A percentile compares a stretch with the other conserved stretches of the same genome.
These are phyloP conservation scores for Haplosporangium gracile DNA, from an alignment of 192 early-diverging fungal species.

Conservation along the genomic window DNA sequence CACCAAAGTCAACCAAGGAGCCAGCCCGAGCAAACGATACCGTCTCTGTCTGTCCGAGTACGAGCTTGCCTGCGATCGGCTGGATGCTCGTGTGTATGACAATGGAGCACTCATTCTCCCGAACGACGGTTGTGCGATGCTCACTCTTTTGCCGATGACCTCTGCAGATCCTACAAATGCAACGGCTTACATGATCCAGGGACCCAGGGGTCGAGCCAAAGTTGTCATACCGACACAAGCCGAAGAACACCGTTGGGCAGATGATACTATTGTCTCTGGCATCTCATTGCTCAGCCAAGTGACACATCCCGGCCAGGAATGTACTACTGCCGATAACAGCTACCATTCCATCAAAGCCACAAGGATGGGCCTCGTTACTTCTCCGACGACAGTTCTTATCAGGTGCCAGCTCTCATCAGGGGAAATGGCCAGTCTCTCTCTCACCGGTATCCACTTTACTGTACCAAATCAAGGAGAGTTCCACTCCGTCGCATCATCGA, in stretches of 20 bases:
- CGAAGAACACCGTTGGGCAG: neutral
- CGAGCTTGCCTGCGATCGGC: conserved; percentile 12
- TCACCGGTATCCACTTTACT: neutral
- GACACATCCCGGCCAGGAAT: neutral
- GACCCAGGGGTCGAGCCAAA: neutral
- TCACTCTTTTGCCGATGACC: neutral
- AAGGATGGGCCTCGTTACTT: neutral
- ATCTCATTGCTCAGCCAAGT: neutral
- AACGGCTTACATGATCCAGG: neutral
- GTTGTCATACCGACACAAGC: neutral
- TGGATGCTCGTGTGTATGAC: neutral
- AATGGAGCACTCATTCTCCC: neutral
- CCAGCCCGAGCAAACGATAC: neutral
- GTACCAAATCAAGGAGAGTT: neutral
- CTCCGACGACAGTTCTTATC: conserved; percentile 2
- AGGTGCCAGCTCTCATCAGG: conserved; percentile 5
- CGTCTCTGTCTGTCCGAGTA: neutral
- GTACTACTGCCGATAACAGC: neutral
- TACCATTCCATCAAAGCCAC: neutral
- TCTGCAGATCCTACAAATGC: too few relatives aligned
- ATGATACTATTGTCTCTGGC: neutral
- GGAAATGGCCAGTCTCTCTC: neutral
- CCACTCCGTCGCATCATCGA: neutral
- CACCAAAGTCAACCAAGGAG: conserved; percentile 7
- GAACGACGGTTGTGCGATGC: neutral